A percentile compares a stretch with the other conserved stretches of the same genome.
Evolutionary conservation across 2,329 filamentous ascomycete species (phyloP).

Genomic region (Beauveria sp.): DNA sequence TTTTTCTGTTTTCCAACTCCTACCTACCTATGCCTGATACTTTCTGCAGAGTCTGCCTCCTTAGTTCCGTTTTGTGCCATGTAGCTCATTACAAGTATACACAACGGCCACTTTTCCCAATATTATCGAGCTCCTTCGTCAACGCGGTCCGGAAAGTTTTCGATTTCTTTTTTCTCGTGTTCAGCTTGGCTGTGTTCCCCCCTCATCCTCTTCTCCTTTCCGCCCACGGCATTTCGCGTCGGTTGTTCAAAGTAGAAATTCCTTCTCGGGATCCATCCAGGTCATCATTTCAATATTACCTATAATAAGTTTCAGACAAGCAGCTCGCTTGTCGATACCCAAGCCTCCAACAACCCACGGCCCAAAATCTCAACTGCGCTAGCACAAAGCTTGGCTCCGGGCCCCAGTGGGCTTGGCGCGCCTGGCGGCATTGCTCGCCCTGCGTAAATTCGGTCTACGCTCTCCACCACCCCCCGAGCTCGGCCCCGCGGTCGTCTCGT

Average conservation of each 20-base stretch:
- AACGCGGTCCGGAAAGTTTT: no score
- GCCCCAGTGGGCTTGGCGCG: neutral
- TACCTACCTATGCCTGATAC: neutral
- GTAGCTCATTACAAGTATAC: no score
- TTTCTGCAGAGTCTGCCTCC: neutral
- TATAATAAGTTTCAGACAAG: neutral
- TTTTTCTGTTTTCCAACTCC: neutral
- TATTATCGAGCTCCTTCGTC: no score
- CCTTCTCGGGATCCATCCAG: neutral
- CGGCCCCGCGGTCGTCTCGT: neutral
- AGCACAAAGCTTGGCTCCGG: neutral
- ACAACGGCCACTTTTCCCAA: no score
- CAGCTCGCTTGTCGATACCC: neutral
- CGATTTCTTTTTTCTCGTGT: no score
- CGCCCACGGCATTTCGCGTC: neutral
- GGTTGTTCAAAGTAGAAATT: neutral
- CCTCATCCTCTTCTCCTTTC: no score
- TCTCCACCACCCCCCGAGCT: neutral
- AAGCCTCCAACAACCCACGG: neutral
- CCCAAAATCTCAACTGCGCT: neutral
- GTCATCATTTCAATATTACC: neutral
- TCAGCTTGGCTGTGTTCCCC: no score
- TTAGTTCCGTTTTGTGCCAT: no score
- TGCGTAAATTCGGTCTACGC: neutral
- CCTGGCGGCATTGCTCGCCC: neutral